Evolutionary conservation across 371 early-diverging fungal species (phyloP), one percentile per base, ranked within the genome.

Genomic region (Umbelopsis sp.): DNA sequence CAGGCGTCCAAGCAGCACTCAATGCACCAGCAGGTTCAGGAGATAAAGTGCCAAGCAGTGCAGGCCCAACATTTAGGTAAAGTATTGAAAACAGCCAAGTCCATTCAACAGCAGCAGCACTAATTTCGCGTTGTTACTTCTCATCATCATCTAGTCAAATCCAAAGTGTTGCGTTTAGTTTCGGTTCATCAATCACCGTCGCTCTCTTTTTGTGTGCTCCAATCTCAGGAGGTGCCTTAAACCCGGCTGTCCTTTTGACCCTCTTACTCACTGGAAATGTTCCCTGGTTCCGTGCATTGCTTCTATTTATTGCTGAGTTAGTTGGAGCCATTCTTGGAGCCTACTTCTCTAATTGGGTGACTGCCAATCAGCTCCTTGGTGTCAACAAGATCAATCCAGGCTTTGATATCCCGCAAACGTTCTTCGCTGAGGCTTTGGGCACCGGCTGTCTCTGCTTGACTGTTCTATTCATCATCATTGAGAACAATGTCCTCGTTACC

Each of bases 281-380:
- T 69, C 69, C 74, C n/a, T 68, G 76, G 51, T 68, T 74, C 22
- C 80, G 74, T 50, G 80, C 77, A 37, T 38, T 69, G 24, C 67
- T 84, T 5, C 87, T 83, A 76, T 76, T 87, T 63, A 53, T 85
- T 41, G 80, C 83, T 20, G 81, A 88, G 67, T 51, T 86, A 38
- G 69, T 74, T 57, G 88, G 87, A n/a, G 83, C 80, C 50, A 81
- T 81, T 63, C 38, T 82, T n/a, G 90, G 86, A n/a, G 80, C 84
- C 8, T 77, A 76, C 25, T 72, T 80, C 57, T 71, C 77, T 6
- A 65, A 68, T 67, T 74, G 63, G 73, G 79, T 75, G 66, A 82
- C 72, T 73, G 79, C 76, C 50, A 77, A 65, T 64, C 67, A 52
- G 38, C 8, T 68, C 51, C 72, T 70, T 29, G 74, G 83, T 45